Conservation (phyloP, 2,329 filamentous ascomycete genomes). For the Exophiala oligosperma region DNA sequence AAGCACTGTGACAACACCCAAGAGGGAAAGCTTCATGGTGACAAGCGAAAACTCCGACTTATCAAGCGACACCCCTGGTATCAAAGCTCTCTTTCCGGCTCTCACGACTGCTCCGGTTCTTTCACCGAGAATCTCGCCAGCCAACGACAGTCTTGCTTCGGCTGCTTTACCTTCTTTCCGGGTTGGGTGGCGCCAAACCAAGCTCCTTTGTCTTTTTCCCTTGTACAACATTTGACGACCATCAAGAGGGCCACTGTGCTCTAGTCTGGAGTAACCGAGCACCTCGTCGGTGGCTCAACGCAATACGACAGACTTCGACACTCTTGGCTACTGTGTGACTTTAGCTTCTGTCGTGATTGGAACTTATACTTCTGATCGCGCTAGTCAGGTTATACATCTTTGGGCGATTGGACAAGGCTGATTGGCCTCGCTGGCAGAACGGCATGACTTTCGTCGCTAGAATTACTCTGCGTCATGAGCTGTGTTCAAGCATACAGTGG, state of each 20-base stretch:
- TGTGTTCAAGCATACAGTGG: not conserved
- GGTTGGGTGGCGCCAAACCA: constrained; percentile 3
- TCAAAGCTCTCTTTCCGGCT: constrained; percentile 2
- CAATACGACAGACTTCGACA: constrained; percentile 11
- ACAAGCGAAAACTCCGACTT: not conserved
- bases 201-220: not conserved
- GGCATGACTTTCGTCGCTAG: not conserved
- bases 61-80: no score
- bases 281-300: not conserved
- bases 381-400: not conserved
- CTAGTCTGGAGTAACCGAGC: not conserved
- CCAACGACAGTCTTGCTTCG: constrained; percentile 17
- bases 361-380: not conserved
- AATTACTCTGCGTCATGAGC: constrained; percentile 15
- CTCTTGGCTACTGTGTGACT: constrained; percentile 2
- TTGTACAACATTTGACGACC: constrained; percentile 7
- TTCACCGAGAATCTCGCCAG: constrained; percentile 5
- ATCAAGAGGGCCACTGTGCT: constrained; percentile 1
- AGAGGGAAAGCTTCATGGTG: not conserved
- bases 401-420: constrained; percentile 10
- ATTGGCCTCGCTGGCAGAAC: constrained; percentile 2
- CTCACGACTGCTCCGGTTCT: not conserved
- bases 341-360: constrained; percentile 4
- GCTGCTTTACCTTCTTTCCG: constrained; percentile 7
- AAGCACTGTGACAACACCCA: not conserved